Conservation (phyloP, 177 flowering plant species). For the Vitis hybrid region DNA sequence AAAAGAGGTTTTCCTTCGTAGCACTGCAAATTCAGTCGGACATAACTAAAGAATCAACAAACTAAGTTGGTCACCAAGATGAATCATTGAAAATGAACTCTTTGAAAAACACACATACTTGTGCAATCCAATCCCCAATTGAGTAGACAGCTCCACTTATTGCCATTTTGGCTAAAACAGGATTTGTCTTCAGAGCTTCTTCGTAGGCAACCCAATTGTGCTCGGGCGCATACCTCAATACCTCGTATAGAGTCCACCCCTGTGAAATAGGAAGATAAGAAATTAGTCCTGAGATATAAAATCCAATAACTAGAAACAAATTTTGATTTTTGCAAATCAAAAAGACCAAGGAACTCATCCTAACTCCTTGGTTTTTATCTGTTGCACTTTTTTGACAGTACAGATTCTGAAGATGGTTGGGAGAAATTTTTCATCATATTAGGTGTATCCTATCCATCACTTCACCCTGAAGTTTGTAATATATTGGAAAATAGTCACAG, state of each 20-base stretch:
- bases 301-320: neutral
- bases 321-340: neutral
- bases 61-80: neutral
- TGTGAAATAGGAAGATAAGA: constrained; percentile 14
- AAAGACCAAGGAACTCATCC: neutral
- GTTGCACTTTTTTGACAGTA: no score
- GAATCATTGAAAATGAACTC: neutral
- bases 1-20: constrained; percentile 89
- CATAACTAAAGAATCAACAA: neutral
- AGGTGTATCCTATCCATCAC: no score
- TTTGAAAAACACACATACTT: constrained; percentile 37
- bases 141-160: constrained; percentile 94
- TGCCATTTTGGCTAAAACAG: constrained; percentile 93
- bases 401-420: no score
- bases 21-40: constrained; percentile 48
- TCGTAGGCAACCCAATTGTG: constrained; percentile 97
- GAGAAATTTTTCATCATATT: no score
- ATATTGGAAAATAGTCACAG: no score
- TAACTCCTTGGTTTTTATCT: no score
- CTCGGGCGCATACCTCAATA: constrained; percentile 85
- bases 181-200: constrained; percentile 84
- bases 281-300: neutral
- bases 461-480: no score
- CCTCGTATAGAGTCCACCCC: constrained; percentile 97
- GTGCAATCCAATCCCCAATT: constrained; percentile 99